phyloP scores from a whole-genome alignment of 2,329 filamentous ascomycete genomes.

The Aspergillus thermomutatus region DNA sequence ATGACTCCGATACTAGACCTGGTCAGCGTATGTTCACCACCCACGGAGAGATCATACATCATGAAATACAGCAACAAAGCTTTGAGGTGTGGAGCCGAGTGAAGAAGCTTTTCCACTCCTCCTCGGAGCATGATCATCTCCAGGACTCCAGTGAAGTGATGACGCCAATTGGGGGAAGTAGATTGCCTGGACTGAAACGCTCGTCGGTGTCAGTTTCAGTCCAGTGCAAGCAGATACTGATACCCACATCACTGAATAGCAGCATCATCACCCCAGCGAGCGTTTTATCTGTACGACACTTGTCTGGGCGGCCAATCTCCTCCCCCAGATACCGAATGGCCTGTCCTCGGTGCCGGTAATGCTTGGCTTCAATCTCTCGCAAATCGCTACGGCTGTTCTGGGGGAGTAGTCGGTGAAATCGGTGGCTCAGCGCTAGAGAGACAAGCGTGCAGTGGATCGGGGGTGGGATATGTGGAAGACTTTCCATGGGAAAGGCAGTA shows the following conservation, averaged over 20 bases:
- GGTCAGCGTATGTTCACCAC: neutral
- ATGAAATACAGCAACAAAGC: constrained; percentile 4
- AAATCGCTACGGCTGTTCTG: neutral
- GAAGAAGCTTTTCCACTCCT: neutral
- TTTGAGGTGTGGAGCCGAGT: neutral
- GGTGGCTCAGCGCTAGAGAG: constrained; percentile 3
- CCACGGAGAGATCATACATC: neutral
- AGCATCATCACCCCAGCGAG: constrained; percentile 7
- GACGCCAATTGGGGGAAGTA: constrained; percentile 1
- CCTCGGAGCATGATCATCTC: constrained; percentile 6
- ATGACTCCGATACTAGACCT: constrained; percentile 3
- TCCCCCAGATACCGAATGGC: constrained; percentile 2
- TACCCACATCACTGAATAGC: constrained; percentile 6
- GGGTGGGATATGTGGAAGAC: neutral
- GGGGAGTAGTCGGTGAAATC: neutral
- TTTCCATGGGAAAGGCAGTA: neutral
- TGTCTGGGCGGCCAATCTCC: neutral
- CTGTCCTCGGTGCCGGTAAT: constrained; percentile 5
- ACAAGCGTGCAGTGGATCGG: constrained; percentile 5
- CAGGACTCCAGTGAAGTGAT: constrained; percentile 5
- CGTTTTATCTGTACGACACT: neutral
- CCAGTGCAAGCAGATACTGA: neutral
- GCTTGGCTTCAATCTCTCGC: neutral
- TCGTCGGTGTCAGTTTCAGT: too few species aligned
- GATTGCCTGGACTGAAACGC: neutral